These are phyloP conservation scores for Xylaria flabelliformis DNA, from an alignment of 495 filamentous ascomycete species.

Conservation along the genomic window DNA sequence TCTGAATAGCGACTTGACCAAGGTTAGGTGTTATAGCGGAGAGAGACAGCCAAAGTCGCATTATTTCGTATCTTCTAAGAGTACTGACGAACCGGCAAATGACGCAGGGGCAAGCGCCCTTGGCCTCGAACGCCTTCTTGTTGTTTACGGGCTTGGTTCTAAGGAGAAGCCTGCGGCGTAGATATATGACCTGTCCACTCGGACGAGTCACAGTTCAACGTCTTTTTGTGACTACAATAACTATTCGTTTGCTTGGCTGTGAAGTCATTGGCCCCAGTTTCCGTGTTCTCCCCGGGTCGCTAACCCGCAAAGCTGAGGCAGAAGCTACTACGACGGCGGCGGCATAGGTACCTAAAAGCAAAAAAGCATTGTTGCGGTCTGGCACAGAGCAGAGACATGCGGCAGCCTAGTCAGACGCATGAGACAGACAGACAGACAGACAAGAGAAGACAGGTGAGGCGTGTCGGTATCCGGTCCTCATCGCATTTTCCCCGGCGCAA, in stretches of 20 bases:
- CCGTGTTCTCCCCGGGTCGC: constrained; percentile 38
- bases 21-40: constrained; percentile 9
- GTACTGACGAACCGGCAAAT: constrained; percentile 20
- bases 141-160: constrained; percentile 22
- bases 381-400: constrained; percentile 7
- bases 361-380: constrained; percentile 20
- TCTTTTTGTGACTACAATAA: constrained; percentile 32
- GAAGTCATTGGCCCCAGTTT: constrained; percentile 33
- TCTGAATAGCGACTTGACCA: constrained; percentile 9
- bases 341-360: constrained; percentile 21
- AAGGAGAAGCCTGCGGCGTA: constrained; percentile 12
- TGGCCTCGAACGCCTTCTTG: constrained; percentile 17
- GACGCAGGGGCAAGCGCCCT: constrained; percentile 12
- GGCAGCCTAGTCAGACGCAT: not conserved
- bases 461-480: constrained; percentile 25
- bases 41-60: constrained; percentile 15
- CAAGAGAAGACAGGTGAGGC: constrained; percentile 20
- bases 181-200: constrained; percentile 40
- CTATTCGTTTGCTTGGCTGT: constrained; percentile 40
- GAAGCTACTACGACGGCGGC: constrained; percentile 14
- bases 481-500: constrained; percentile 24
- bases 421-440: not conserved
- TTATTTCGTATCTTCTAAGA: constrained; percentile 21
- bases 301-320: constrained; percentile 26
- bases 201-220: constrained; percentile 33